Evolutionary conservation across 176 grass and related monocot genomes (phyloP).

Genomic region (Calamus simplicifolius): DNA sequence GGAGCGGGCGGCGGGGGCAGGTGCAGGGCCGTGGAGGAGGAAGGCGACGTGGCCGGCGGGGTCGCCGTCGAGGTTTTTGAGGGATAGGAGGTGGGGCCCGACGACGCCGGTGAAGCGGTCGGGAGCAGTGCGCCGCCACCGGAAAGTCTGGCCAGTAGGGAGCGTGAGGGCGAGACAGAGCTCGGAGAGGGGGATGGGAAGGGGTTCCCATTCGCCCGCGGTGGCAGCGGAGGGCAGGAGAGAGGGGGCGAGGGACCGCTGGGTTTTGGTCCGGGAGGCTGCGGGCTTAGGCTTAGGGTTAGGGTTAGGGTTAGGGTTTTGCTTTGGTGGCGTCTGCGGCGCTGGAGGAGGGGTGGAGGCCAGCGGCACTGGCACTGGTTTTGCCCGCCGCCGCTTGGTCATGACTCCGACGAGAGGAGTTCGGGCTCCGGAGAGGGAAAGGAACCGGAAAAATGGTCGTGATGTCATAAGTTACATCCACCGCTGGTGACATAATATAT

Average conservation of each 20-base stretch:
- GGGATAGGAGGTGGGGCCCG: slow-evolving; percentile 68
- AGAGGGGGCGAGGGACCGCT: slow-evolving; percentile 41
- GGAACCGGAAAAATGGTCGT: background rate
- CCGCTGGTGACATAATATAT: too few species aligned
- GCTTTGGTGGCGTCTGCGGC: slow-evolving; percentile 1
- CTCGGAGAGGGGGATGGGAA: slow-evolving; percentile 47
- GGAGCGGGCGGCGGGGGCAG: slow-evolving; percentile 11
- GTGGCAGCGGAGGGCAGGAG: background rate
- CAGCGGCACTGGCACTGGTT: background rate
- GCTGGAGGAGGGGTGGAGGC: slow-evolving; percentile 9
- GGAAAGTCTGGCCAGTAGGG: slow-evolving; percentile 80
- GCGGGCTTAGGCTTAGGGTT: slow-evolving; percentile 19
- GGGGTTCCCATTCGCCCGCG: slow-evolving; percentile 42
- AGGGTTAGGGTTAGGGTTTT: slow-evolving; percentile 19
- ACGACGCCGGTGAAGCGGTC: slow-evolving; percentile 68
- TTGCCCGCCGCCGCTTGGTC: slow-evolving; percentile 7
- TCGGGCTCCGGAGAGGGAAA: slow-evolving; percentile 17
- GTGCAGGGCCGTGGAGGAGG: slow-evolving; percentile 30
- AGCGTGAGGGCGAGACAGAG: slow-evolving; percentile 67
- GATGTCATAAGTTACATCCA: too few species aligned
- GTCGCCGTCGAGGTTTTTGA: slow-evolving; percentile 34
- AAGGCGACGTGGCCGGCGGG: slow-evolving; percentile 47
- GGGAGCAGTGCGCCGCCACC: slow-evolving; percentile 62
- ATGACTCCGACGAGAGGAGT: slow-evolving; percentile 21
- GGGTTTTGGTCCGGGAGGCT: background rate